Base-by-base conservation (phyloP, 2,329 filamentous ascomycete genomes). In the Epichloe brachyelytri region DNA sequence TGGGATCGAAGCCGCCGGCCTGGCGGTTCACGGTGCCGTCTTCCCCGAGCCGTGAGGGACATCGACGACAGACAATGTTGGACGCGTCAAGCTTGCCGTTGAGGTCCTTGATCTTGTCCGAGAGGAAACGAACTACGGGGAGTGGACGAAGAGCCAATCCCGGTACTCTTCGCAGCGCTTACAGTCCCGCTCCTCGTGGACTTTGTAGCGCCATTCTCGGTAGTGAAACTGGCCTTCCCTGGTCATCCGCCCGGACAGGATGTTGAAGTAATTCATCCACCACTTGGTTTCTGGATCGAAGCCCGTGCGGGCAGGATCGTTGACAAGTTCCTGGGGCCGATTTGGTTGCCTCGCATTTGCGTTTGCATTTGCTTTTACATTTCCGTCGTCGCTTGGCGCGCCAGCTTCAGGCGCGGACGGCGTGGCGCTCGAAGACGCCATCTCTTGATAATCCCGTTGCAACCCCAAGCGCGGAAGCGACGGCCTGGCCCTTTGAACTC, bases 241-340 rank as follows among this genome's bases (percentile, higher is more conserved):
- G 17, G 80, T 84, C 71, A 93, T 82, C 60, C 77, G 74, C 51
- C 86, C 85, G 15, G 85, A 81, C 47, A 95, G 73, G 68, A 90
- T 85, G 60, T 80, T 80, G 76, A 94, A 96, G 73, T 89, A 85
- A 72, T 86, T 95, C 65, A 85, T 78, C 85, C 88, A 95, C 75
- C 76, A 79, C 55, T 69, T 68, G 44, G 72, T 74, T 58, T 72
- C 60, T 48, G 80, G 79, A 66, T 82, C 77, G 72, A 83, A 83
- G 57, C 79, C 79, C 20, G 80, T 83, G 56, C 76, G 72, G 53
- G 71, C 65, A 41, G 80, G 79, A 65, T 83, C 77, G 65, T 83
- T 83, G 57, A 70, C 59, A 58, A 78, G 66, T 62, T 72, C 63
- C 54, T 60, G 63, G 49, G 59, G 54, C 7, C 49, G 30, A 39